These are phyloP conservation scores for Saturnispora sanitii DNA, from an alignment of 805 yeast genomes.

Conservation along the genomic window DNA sequence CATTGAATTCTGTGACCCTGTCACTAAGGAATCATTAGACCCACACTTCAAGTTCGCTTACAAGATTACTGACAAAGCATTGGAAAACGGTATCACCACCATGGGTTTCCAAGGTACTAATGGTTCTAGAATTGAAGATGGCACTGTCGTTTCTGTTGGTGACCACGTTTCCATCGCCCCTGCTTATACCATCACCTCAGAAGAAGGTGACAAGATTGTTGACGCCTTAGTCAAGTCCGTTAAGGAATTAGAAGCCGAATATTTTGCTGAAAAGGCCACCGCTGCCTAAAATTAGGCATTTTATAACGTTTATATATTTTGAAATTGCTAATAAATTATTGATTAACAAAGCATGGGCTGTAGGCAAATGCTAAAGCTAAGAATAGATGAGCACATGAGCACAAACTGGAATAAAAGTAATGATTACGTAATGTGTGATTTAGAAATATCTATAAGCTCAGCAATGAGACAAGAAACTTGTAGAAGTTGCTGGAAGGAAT, in stretches of 20 bases:
- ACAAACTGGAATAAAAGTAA: no score
- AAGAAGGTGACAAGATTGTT: conserved; percentile 31
- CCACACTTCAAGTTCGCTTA: conserved; percentile 22
- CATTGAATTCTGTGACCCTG: conserved; percentile 37
- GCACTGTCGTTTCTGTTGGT: conserved; percentile 12
- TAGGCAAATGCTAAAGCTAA: no score
- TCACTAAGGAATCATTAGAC: conserved; percentile 38
- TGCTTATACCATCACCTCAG: conserved; percentile 32
- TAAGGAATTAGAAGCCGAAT: conserved; percentile 14
- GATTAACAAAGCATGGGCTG: no score
- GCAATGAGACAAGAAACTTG: no score
- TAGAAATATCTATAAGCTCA: no score
- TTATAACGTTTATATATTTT: no score
- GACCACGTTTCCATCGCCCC: conserved; percentile 36
- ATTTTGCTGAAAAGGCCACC: conserved; percentile 8
- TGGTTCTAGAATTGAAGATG: conserved; percentile 29
- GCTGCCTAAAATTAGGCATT: no score
- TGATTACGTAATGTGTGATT: no score
- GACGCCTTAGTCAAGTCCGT: conserved; percentile 20
- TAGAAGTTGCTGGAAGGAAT: no score
- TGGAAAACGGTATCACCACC: conserved; percentile 33
- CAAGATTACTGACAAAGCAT: conserved; percentile 28
- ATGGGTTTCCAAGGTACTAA: conserved; percentile 35
- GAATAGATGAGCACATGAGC: no score
- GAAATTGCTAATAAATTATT: no score